These are phyloP conservation scores for Orbilia javanica DNA, from an alignment of 2,329 filamentous ascomycete species.

Conservation along the genomic window DNA sequence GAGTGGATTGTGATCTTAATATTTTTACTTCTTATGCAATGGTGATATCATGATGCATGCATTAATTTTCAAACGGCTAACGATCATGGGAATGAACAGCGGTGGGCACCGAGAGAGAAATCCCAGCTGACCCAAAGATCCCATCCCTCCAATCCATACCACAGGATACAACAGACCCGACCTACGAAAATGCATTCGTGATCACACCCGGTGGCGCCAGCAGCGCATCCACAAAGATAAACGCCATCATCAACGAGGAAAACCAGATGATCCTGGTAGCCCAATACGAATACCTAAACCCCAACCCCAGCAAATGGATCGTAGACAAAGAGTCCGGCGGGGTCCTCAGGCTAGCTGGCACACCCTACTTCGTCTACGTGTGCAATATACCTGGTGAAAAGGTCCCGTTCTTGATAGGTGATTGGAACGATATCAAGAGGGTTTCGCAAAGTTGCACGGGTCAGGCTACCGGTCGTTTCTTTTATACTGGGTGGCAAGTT, in stretches of 20 bases:
- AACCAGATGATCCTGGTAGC: conserved; percentile 3
- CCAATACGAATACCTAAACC: conserved; percentile 32
- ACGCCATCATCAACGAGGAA: conserved; percentile 26
- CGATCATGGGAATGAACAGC: background rate
- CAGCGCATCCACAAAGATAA: conserved; percentile 13
- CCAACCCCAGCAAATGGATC: conserved; percentile 24
- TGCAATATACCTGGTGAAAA: conserved; percentile 28
- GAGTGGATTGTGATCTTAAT: background rate
- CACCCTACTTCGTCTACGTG: conserved; percentile 42
- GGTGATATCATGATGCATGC: too few species aligned
- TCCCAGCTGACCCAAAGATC: background rate
- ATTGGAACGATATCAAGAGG: conserved; percentile 11
- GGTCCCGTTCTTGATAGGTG: conserved; percentile 13
- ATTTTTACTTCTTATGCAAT: background rate
- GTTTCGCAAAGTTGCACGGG: conserved; percentile 16
- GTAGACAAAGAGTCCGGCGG: conserved; percentile 9
- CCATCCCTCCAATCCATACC: background rate
- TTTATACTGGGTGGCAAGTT: conserved; percentile 35
- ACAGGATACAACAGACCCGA: conserved; percentile 22
- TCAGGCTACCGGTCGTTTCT: conserved; percentile 2
- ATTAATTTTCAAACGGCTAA: background rate
- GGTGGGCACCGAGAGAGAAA: conserved; percentile 1
- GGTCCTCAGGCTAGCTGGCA: conserved; percentile 24
- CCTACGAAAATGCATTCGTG: conserved; percentile 13
- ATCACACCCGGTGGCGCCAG: conserved; percentile 28